A percentile compares a stretch with the other conserved stretches of the same genome.
phyloP scores from a whole-genome alignment of 2,329 filamentous ascomycete species.

The Alternaria triticimaculans region DNA sequence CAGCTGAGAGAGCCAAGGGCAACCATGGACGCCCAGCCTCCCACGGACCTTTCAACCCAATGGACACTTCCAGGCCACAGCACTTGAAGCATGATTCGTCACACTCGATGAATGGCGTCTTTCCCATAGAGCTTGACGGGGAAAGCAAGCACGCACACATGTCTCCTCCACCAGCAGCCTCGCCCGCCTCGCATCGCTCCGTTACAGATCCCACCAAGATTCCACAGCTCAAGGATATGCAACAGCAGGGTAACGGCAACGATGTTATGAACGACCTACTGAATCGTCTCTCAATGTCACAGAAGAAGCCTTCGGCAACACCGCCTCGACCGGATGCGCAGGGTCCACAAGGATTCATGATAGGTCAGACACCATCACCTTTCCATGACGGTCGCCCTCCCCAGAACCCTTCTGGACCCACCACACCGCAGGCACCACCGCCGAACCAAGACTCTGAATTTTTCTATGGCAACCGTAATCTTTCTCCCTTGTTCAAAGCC shows the following conservation, averaged over 20 bases:
- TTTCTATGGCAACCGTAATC: conserved; percentile 55
- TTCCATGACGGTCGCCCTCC: conserved; percentile 44
- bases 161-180: conserved; percentile 32
- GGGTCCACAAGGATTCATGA: conserved; percentile 27
- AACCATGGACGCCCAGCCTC: conserved; percentile 53
- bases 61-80: conserved; percentile 25
- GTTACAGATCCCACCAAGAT: conserved; percentile 40
- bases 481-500: conserved; percentile 58
- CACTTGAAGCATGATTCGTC: conserved; percentile 55
- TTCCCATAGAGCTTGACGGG: conserved; percentile 70
- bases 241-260: conserved; percentile 52
- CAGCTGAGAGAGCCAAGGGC: conserved; percentile 73
- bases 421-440: conserved; percentile 41
- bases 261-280: conserved; percentile 55
- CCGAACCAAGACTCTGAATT: conserved; percentile 37
- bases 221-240: conserved; percentile 28
- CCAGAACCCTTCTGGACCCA: conserved; percentile 42
- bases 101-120: conserved; percentile 62
- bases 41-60: conserved; percentile 19
- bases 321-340: conserved; percentile 32
- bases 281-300: conserved; percentile 45
- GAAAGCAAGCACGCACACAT: conserved; percentile 24
- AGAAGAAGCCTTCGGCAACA: conserved; percentile 36
- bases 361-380: conserved; percentile 50
- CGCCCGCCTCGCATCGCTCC: conserved; percentile 35